Conservation (phyloP, 2,329 filamentous ascomycete genomes). For the Arthrobotrys musiformis region DNA sequence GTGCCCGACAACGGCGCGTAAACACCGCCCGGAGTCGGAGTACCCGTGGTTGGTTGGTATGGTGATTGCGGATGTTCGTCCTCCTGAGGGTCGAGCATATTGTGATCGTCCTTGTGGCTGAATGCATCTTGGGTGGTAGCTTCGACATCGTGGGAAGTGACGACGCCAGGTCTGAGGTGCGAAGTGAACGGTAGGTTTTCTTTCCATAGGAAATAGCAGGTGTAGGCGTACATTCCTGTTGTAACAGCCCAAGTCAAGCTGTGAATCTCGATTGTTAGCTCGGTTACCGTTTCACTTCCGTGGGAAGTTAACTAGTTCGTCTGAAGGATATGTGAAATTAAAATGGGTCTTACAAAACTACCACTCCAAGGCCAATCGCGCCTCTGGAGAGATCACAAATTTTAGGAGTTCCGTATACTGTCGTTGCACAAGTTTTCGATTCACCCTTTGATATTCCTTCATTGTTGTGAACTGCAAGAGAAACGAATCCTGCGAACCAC, state of each 20-base stretch:
- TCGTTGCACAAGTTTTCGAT: constrained; percentile 48
- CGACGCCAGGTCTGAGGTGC: constrained; percentile 28
- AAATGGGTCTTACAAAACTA: constrained; percentile 70
- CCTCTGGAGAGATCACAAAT: constrained; percentile 72
- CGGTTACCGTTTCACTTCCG: not conserved
- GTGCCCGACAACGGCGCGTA: constrained; percentile 47
- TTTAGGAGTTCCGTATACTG: constrained; percentile 64
- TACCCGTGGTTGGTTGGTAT: constrained; percentile 10
- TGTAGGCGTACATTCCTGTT: constrained; percentile 58
- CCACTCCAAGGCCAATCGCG: constrained; percentile 72
- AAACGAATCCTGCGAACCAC: constrained; percentile 75
- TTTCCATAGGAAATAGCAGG: constrained; percentile 58
- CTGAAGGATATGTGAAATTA: not conserved
- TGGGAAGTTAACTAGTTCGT: too few species aligned
- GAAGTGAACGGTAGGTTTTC: constrained; percentile 53
- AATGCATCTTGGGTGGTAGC: constrained; percentile 55
- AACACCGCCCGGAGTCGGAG: constrained; percentile 38
- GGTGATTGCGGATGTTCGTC: constrained; percentile 43
- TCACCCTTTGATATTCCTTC: constrained; percentile 57
- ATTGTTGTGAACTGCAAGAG: constrained; percentile 73
- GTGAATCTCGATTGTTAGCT: not conserved
- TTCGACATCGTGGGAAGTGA: constrained; percentile 44
- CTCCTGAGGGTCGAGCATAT: constrained; percentile 43
- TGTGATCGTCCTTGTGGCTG: constrained; percentile 51
- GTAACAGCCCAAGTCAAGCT: constrained; percentile 58